A percentile compares a stretch with the other conserved stretches of the same genome.
phyloP scores from a whole-genome alignment of 352 stramenopile species.

The Phytophthora crassamura region DNA sequence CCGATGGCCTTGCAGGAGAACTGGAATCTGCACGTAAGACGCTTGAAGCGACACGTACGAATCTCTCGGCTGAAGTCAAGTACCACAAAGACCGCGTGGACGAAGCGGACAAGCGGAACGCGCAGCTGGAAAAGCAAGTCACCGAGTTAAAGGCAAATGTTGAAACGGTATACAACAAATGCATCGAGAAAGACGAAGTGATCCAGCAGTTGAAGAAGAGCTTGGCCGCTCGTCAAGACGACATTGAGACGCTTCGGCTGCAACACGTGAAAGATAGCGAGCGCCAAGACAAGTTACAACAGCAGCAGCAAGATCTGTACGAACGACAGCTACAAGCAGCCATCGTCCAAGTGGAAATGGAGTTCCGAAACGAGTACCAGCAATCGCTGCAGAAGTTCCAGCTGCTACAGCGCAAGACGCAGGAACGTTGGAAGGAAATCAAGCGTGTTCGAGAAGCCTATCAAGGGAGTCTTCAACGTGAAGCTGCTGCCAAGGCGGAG shows the following conservation, averaged over 20 bases:
- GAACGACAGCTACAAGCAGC: conserved; percentile 61
- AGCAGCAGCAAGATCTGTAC: conserved; percentile 70
- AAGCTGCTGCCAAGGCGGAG: conserved; percentile 49
- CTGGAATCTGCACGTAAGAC: conserved; percentile 28
- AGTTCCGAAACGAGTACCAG: conserved; percentile 74
- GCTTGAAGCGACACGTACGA: conserved; percentile 19
- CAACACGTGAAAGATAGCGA: conserved; percentile 58
- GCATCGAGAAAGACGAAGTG: conserved; percentile 63
- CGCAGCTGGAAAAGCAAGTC: conserved; percentile 53
- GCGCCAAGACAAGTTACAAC: conserved; percentile 57
- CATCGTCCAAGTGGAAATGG: conserved; percentile 70
- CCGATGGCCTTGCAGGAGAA: conserved; percentile 10
- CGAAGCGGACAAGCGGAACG: conserved; percentile 38
- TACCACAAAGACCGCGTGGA: conserved; percentile 44
- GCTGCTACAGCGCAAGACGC: conserved; percentile 50
- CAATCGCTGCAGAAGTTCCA: conserved; percentile 53
- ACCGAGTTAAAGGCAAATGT: conserved; percentile 55
- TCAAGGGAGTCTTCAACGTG: conserved; percentile 54
- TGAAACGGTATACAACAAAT: conserved; percentile 55
- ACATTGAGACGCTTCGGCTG: conserved; percentile 55
- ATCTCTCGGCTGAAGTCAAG: conserved; percentile 34
- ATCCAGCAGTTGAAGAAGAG: conserved; percentile 60
- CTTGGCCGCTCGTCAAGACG: conserved; percentile 48
- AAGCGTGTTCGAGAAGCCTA: conserved; percentile 54
- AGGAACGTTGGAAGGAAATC: conserved; percentile 45